Conservation (phyloP, 257 asterid species). For the Gynochthodes officinalis region DNA sequence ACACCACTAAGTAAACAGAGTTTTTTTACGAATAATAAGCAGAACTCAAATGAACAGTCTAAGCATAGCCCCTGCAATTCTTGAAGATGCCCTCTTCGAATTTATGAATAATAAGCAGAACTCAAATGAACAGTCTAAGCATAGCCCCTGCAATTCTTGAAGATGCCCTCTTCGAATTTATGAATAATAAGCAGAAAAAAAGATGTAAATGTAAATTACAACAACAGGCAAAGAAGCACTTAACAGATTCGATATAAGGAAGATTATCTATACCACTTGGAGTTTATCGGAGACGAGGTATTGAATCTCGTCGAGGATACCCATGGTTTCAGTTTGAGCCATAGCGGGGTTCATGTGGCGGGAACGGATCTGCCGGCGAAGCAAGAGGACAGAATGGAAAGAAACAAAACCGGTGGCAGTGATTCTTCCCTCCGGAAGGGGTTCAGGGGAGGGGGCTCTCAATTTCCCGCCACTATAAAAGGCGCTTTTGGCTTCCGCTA, state of each 20-base stretch:
- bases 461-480: slow-evolving; percentile 61
- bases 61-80: background rate
- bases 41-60: background rate
- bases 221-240: background rate
- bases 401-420: slow-evolving; percentile 13
- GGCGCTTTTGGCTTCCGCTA: background rate
- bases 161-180: background rate
- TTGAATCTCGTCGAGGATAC: slow-evolving; percentile 70
- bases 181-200: background rate
- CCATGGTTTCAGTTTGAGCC: slow-evolving; percentile 66
- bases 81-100: background rate
- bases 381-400: background rate
- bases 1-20: background rate
- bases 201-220: background rate
- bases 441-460: background rate
- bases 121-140: background rate
- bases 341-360: slow-evolving; percentile 31
- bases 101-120: background rate
- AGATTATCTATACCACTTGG: slow-evolving; percentile 87
- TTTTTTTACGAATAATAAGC: background rate
- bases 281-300: slow-evolving; percentile 82
- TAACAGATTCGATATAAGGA: background rate
- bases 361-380: slow-evolving; percentile 15
- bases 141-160: background rate
- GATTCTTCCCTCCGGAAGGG: slow-evolving; percentile 27